Percentiles rank a stretch among this genome's conserved stretches.
Conservation (phyloP, 2,329 filamentous ascomycete species). For the Colletotrichum tanaceti region DNA sequence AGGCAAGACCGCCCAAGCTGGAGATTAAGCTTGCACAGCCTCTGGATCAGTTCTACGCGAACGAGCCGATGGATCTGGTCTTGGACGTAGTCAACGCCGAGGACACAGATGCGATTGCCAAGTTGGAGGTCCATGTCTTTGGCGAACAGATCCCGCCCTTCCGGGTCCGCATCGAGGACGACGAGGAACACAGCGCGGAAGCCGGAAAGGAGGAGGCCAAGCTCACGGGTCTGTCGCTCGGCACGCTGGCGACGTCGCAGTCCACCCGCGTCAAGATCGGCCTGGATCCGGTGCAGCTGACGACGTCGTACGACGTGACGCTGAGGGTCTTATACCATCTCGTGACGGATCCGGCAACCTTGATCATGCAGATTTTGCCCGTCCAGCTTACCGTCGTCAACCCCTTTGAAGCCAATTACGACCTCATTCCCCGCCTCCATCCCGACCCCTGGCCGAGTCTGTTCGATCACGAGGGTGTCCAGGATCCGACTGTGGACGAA, state of each 20-base stretch:
- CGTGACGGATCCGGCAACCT: conserved; percentile 81
- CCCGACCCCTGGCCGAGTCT: conserved; percentile 86
- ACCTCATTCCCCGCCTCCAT: conserved; percentile 84
- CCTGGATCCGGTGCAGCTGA: conserved; percentile 63
- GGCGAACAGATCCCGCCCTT: conserved; percentile 66
- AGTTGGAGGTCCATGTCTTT: conserved; percentile 75
- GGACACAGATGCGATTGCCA: conserved; percentile 79
- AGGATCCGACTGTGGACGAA: conserved; percentile 49
- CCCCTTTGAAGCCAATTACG: conserved; percentile 93
- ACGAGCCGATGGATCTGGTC: conserved; percentile 77
- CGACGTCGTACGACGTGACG: conserved; percentile 73
- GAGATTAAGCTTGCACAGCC: conserved; percentile 74
- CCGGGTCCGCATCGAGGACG: conserved; percentile 53
- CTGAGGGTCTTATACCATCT: conserved; percentile 83
- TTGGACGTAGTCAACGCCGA: conserved; percentile 85
- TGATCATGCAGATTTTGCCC: conserved; percentile 78
- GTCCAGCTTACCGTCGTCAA: conserved; percentile 79
- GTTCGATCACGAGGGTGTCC: conserved; percentile 72
- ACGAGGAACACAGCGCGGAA: conserved; percentile 49
- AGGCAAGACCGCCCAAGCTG: conserved; percentile 93
- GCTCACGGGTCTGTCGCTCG: conserved; percentile 57
- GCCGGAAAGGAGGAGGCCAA: conserved; percentile 55
- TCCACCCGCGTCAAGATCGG: conserved; percentile 58
- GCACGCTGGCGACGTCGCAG: conserved; percentile 59
- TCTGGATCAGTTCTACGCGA: conserved; percentile 82